Base-by-base conservation (phyloP, 148 eudicot genomes). In the Dysphania ambrosioides region DNA sequence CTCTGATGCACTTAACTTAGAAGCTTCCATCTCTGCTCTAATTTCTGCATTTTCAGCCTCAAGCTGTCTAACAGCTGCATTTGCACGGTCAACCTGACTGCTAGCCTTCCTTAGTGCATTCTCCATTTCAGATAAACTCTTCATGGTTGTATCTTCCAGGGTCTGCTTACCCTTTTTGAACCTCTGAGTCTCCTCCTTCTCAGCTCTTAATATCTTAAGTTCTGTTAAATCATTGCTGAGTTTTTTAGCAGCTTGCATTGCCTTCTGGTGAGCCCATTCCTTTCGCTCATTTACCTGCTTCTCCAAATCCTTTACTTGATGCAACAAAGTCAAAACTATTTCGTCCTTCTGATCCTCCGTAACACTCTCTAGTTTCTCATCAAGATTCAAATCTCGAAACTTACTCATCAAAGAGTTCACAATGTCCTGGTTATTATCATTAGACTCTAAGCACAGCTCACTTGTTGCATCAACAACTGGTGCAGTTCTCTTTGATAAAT, bases 231-330 rank as follows among this genome's bases (percentile, higher is more conserved):
- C 98, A 77, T 79, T 80, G 70, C 93, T 87, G 35, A 95, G 88
- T 84, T 92, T 95, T 77, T 87, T 85, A 41, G 98, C 97, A 76
- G 98, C 98, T 82, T 92, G 97, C 93, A 95, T 85, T 57, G 98
- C 98, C 82, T 92, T 95, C 86, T 95, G 89, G 60, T 92, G 98
- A 38, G 98, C 98, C 98, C 98, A 95, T 31, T 95, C 97, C 74
- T 90, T 95, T 63, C 98, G 82, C 70, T 95, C 98, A 77, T 85
- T 90, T 69, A 92, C 90, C 79, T 90, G 96, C 72, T 79, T 87
- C 89, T 95, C 98, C 30, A 90, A 82, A 73, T 95, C 98, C 83
- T 90, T 90, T 44, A 88, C 85, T 83, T 95, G 98, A 72, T 86
- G 88, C 36, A 89, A 72, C 80, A 95, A 82, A 77, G 89, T 83